Percentiles rank a stretch among this genome's conserved stretches.
Evolutionary conservation across 352 stramenopile species (phyloP).

Genomic region (Phytophthora pistaciae): DNA sequence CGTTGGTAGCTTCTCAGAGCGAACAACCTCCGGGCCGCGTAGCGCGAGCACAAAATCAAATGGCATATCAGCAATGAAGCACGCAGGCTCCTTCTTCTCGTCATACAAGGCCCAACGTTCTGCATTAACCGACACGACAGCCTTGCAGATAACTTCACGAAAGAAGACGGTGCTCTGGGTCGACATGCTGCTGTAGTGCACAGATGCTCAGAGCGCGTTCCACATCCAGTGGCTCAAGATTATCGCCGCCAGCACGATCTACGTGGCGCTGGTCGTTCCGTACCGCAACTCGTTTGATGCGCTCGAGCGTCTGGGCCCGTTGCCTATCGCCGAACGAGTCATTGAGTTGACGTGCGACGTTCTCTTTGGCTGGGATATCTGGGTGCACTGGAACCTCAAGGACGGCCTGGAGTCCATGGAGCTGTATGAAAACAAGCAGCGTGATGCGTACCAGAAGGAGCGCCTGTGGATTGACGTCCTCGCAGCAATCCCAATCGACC

Average conservation of each 20-base stretch:
- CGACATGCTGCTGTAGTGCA: conserved; percentile 53
- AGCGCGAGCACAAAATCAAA: not conserved
- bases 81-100: conserved; percentile 23
- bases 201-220: conserved; percentile 50
- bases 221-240: conserved; percentile 52
- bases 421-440: conserved; percentile 56
- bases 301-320: conserved; percentile 29
- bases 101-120: conserved; percentile 40
- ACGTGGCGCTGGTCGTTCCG: conserved; percentile 52
- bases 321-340: conserved; percentile 30
- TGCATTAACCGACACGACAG: conserved; percentile 16
- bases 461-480: conserved; percentile 52
- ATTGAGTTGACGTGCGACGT: conserved; percentile 56
- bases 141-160: too few relatives aligned
- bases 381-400: conserved; percentile 68
- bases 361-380: conserved; percentile 65
- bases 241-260: conserved; percentile 41
- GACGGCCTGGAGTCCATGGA: conserved; percentile 56
- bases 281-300: conserved; percentile 55
- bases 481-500: conserved; percentile 60
- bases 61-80: conserved; percentile 12
- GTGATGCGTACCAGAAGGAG: conserved; percentile 45
- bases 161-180: conserved; percentile 68
- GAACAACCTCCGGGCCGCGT: not conserved
- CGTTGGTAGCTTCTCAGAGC: conserved; percentile 13